Evolutionary conservation across 2,329 filamentous ascomycete species (phyloP), one percentile per base, ranked within the genome.

Genomic region (Sporothrix dimorphospora): DNA sequence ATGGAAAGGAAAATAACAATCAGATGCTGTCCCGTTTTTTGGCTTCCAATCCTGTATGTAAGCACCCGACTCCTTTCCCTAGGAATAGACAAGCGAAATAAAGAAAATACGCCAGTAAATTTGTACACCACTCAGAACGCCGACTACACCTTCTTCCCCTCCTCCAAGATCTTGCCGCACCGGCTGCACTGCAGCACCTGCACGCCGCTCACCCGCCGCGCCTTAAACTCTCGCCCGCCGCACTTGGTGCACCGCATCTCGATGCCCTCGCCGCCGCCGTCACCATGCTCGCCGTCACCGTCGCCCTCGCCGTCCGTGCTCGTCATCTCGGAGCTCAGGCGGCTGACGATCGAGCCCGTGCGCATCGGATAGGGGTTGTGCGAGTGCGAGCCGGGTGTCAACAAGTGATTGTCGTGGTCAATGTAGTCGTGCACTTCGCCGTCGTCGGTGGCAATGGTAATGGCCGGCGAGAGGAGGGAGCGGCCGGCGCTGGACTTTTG

Each of bases 111-210:
- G 14, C 21, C n/a, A 30, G 3, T 42, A 27, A 27, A 40, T 27
- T 30, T 27, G 19, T 8, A 34, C 6, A 47, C 8, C 3, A 30
- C 21, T 11, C 7, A 66, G 21, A 59, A 30, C 34, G 19, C 19
- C 19, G 5, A 8, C 8, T 63, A 12, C 55, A 9, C 21, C 59
- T 66, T 16, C 40, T 66, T 66, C 40, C 6, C n/a, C 45, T 49
- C 72, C 4, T 71, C 74, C 1, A 77, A 75, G 11, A 77, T 72
- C 57, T 76, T 79, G 3, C 85, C 85, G 74, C 85, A 93, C 61
- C 83, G 84, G 47, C 85, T 85, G 79, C 91, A 93, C n/a, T 90
- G 84, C 75, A 92, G 79, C 73, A 83, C 84, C 77, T 89, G 87
- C 69, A 82, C 83, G 8, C 85, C 85, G n/a, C 49, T 84, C 4